These are phyloP conservation scores for Debaryomyces subglobosus DNA, from an alignment of 1,139 yeast genomes.

Conservation along the genomic window DNA sequence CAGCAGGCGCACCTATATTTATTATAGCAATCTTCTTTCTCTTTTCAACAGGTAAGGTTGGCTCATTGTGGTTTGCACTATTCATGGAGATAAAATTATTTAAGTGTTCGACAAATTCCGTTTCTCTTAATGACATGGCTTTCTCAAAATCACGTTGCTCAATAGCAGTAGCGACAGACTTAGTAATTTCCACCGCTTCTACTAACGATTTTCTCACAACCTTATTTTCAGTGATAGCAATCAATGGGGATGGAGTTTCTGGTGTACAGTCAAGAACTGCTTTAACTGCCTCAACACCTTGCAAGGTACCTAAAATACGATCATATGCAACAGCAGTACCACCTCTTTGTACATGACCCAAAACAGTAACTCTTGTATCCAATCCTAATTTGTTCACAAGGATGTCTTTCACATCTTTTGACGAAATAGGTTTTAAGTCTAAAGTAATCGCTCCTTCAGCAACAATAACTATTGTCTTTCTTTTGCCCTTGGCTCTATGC, in stretches of 20 bases:
- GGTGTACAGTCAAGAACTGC: conserved; percentile 74
- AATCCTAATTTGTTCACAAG: conserved; percentile 66
- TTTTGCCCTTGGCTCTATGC: conserved; percentile 71
- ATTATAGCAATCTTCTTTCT: conserved; percentile 70
- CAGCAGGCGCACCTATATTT: conserved; percentile 84
- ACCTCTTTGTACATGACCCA: conserved; percentile 87
- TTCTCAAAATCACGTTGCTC: conserved; percentile 60
- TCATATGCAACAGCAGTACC: conserved; percentile 85
- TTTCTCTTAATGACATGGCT: conserved; percentile 69
- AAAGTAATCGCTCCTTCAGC: conserved; percentile 83
- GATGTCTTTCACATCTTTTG: conserved; percentile 69
- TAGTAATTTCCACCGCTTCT: conserved; percentile 71
- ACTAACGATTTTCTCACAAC: conserved; percentile 70
- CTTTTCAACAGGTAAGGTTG: conserved; percentile 55
- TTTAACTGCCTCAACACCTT: conserved; percentile 83
- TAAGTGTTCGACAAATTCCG: conserved; percentile 71
- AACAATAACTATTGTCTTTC: conserved; percentile 79
- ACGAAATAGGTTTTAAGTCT: conserved; percentile 64
- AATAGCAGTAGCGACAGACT: conserved; percentile 70
- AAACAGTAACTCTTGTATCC: conserved; percentile 76
- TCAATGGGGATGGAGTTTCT: conserved; percentile 74
- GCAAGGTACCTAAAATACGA: conserved; percentile 72
- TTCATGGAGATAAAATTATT: conserved; percentile 62
- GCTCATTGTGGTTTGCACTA: conserved; percentile 63
- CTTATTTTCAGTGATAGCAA: conserved; percentile 72